phyloP scores from a whole-genome alignment of 805 yeast genomes.

The Wickerhamomyces tratensis region DNA sequence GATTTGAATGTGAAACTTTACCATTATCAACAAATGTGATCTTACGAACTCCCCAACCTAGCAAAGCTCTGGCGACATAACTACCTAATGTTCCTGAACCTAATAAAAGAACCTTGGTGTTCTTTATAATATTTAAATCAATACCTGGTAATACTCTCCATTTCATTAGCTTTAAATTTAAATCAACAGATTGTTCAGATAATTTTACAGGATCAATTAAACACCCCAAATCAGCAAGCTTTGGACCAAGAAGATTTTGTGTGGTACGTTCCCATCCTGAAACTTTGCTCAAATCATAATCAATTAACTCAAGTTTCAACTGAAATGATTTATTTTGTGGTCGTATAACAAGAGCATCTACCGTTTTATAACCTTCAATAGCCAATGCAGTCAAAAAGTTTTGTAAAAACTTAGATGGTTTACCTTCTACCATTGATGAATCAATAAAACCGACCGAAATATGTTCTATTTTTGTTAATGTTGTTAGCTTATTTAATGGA shows the following conservation, averaged over 20 bases:
- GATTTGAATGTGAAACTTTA: slow-evolving; percentile 82
- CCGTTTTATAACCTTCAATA: slow-evolving; percentile 21
- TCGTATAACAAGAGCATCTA: slow-evolving; percentile 32
- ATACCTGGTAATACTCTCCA: slow-evolving; percentile 90
- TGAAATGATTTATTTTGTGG: slow-evolving; percentile 22
- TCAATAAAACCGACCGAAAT: slow-evolving; percentile 28
- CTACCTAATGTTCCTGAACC: slow-evolving; percentile 97
- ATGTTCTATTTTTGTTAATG: slow-evolving; percentile 6
- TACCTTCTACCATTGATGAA: slow-evolving; percentile 21
- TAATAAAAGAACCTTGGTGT: slow-evolving; percentile 60
- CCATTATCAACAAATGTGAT: slow-evolving; percentile 90
- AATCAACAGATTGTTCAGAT: slow-evolving; percentile 87
- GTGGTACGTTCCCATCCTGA: slow-evolving; percentile 90
- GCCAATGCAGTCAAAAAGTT: slow-evolving; percentile 45
- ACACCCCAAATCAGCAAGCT: slow-evolving; percentile 72
- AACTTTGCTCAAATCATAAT: slow-evolving; percentile 22
- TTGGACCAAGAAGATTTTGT: slow-evolving; percentile 69
- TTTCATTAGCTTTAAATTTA: slow-evolving; percentile 87
- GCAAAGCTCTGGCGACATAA: slow-evolving; percentile 72
- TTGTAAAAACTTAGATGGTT: slow-evolving; percentile 45
- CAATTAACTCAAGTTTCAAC: slow-evolving; percentile 12
- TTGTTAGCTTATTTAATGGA: slow-evolving; percentile 10
- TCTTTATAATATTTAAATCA: slow-evolving; percentile 54
- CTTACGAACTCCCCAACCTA: slow-evolving; percentile 91
- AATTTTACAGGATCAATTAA: slow-evolving; percentile 73